A percentile compares a stretch with the other conserved stretches of the same genome.
Conservation (phyloP, 2,329 filamentous ascomycete genomes). For the Penicillium sclerotiorum region DNA sequence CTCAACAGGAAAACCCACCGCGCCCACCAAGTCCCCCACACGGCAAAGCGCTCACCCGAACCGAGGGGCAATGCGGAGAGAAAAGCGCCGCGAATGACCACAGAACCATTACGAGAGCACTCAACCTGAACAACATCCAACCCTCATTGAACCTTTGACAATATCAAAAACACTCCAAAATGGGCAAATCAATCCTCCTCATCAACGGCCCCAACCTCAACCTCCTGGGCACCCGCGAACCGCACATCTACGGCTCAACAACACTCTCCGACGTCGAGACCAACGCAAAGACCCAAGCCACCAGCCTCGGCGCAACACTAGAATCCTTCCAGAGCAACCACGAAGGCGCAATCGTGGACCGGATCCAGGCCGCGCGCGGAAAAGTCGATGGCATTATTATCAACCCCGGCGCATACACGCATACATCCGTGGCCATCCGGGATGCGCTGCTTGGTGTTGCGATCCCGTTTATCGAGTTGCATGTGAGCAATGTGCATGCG, state of each 20-base stretch:
- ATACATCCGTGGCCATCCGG: slow-evolving; percentile 75
- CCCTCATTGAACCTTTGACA: background rate
- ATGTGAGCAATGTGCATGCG: slow-evolving; percentile 74
- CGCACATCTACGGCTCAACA: slow-evolving; percentile 70
- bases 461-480: slow-evolving; percentile 77
- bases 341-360: slow-evolving; percentile 73
- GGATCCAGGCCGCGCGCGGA: slow-evolving; percentile 67
- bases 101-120: background rate
- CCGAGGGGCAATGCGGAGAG: slow-evolving; percentile 18
- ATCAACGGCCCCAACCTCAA: slow-evolving; percentile 86
- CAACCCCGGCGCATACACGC: slow-evolving; percentile 74
- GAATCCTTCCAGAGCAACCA: slow-evolving; percentile 74
- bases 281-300: slow-evolving; percentile 54
- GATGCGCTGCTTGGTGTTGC: slow-evolving; percentile 70
- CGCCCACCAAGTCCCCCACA: slow-evolving; percentile 4
- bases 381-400: slow-evolving; percentile 66
- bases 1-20: background rate
- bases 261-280: slow-evolving; percentile 66
- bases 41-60: slow-evolving; percentile 26
- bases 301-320: slow-evolving; percentile 53
- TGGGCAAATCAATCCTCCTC: slow-evolving; percentile 60
- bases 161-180: slow-evolving; percentile 18
- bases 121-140: background rate
- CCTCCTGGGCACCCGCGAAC: slow-evolving; percentile 74
- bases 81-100: background rate